Evolutionary conservation across 2,329 filamentous ascomycete genomes (phyloP).

Genomic region (Knoxdaviesia capensis): DNA sequence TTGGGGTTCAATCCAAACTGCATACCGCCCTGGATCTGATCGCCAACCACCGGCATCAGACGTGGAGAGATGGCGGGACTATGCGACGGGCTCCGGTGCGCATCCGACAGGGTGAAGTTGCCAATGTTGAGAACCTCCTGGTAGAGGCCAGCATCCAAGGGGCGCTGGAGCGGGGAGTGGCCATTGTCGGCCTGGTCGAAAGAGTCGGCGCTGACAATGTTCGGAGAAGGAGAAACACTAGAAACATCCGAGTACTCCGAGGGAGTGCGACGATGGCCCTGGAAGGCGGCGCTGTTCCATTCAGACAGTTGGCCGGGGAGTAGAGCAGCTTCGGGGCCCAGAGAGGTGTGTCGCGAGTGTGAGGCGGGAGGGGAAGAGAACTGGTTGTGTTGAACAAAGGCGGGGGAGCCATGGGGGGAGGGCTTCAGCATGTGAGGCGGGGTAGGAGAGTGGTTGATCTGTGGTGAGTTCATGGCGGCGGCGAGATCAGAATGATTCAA

Average conservation of each 20-base stretch:
- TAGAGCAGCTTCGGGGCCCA: constrained; percentile 36
- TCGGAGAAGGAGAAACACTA: constrained; percentile 68
- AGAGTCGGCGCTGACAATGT: constrained; percentile 54
- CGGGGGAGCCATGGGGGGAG: constrained; percentile 27
- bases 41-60: constrained; percentile 26
- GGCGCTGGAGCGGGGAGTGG: constrained; percentile 61
- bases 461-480: constrained; percentile 32
- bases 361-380: constrained; percentile 27
- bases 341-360: constrained; percentile 35
- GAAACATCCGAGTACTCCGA: constrained; percentile 91
- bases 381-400: constrained; percentile 34
- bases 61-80: constrained; percentile 46
- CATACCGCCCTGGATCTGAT: too few relatives aligned
- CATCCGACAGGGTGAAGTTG: constrained; percentile 61
- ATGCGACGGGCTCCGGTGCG: constrained; percentile 57
- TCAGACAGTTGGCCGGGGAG: constrained; percentile 29
- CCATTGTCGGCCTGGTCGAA: constrained; percentile 55
- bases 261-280: constrained; percentile 62
- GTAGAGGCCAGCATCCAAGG: constrained; percentile 42
- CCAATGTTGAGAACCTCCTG: constrained; percentile 33
- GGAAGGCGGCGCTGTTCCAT: constrained; percentile 43
- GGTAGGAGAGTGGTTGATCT: constrained; percentile 32
- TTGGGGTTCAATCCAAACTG: too few relatives aligned
- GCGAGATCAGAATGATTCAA: constrained; percentile 23
- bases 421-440: constrained; percentile 33